phyloP scores from a whole-genome alignment of 305 asterid genomes.

The Solanum hybrid region DNA sequence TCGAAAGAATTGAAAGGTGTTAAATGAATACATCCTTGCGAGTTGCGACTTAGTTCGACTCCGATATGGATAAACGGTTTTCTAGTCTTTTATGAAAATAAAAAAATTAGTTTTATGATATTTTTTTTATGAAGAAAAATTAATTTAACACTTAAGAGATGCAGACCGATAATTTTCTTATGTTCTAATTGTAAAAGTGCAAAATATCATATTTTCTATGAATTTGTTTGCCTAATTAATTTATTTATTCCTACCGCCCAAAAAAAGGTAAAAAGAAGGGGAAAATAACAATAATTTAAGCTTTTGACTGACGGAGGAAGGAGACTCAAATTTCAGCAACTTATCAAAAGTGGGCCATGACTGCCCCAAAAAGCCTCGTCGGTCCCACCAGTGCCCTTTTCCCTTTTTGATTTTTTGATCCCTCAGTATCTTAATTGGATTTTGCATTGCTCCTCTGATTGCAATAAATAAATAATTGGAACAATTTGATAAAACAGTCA shows the following conservation, averaged over 20 bases:
- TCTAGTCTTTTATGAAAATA: no score
- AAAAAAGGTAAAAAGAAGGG: neutral
- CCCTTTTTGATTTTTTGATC: neutral
- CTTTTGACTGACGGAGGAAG: neutral
- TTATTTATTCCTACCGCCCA: neutral
- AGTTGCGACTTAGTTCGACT: no score
- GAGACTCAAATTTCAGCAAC: neutral
- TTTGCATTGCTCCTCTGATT: neutral
- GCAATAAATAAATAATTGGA: neutral
- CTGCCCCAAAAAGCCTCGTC: neutral
- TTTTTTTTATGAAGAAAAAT: neutral
- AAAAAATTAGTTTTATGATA: no score
- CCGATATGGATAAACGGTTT: neutral
- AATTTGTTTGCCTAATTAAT: neutral
- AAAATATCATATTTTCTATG: neutral
- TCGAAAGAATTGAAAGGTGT: neutral
- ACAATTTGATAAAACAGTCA: neutral
- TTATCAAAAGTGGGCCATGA: neutral
- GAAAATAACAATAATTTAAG: neutral
- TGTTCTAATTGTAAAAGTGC: neutral
- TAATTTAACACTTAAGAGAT: neutral
- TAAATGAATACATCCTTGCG: no score
- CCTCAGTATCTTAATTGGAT: neutral
- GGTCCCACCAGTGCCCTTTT: neutral
- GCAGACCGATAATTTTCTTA: neutral